Evolutionary conservation across 768 basidiomycete genomes (phyloP), one percentile per base, ranked within the genome.

Genomic region (Suillus decipiens): DNA sequence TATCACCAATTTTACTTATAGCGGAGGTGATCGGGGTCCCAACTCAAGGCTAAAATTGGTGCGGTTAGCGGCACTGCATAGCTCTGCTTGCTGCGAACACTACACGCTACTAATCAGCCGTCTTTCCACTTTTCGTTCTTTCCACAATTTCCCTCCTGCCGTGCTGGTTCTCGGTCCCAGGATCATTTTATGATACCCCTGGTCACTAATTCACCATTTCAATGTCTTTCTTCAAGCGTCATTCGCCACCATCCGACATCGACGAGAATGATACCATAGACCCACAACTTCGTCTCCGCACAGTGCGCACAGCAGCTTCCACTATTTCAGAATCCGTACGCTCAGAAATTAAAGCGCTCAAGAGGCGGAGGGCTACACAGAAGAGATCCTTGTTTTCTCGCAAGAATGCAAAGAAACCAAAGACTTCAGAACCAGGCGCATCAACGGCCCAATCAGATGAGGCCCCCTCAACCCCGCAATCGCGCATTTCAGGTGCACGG

Each of bases 301-400:
- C 94, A 1, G 93, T 95, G n/a, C 89, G 90, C 69, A 97, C 96
- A 1, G 96, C 96, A 19, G 90, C 92, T 2, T 93, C 92, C 19
- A 93, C 92, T 43, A 88, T 97, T 67, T 90, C 92, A 65, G 93
- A 95, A 75, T 91, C 91, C 9, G 88, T 92, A 58, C 87, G 85
- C 62, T 85, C 89, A 39, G 96, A 98, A 73, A 81, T 85, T 66
- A 83, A 88, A 51, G 85, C 85, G 15, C 82, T 87, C 72, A 77
- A 84, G 66, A 79, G 89, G 69, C 84, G 83, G 75, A 77, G 81
- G 15, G 62, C 71, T 28, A 71, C 70, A 71, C 78, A 72, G 74
- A 88, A 82, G 70, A 75, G 86, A 45, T 81, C 86, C 11, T 76
- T 78, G 50, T 76, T 75, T 64, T 90, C 92, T 77, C 88, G 88